Percentiles rank a stretch among this genome's conserved stretches.
phyloP scores from a whole-genome alignment of 2,329 filamentous ascomycete species.

The Xylariales sp. region DNA sequence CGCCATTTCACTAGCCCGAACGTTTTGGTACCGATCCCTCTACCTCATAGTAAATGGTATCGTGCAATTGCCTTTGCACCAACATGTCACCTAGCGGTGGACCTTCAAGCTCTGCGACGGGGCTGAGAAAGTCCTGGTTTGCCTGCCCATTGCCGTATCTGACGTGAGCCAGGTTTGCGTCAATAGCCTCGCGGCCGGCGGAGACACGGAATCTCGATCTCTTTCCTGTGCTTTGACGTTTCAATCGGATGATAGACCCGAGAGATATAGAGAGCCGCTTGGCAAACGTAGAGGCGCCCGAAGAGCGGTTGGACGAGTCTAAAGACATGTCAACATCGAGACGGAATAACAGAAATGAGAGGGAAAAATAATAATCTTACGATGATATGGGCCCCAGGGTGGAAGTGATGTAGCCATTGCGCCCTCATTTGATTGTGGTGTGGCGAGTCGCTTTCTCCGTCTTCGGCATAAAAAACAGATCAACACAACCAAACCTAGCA shows the following conservation, averaged over 20 bases:
- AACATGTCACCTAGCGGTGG: constrained; percentile 5
- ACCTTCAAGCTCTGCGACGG: constrained; percentile 31
- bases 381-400: constrained; percentile 39
- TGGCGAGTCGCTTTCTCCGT: constrained; percentile 10
- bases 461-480: constrained; percentile 31
- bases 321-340: constrained; percentile 5
- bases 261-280: constrained; percentile 26
- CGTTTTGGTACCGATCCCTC: constrained; percentile 24
- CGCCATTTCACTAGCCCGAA: not conserved
- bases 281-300: not conserved
- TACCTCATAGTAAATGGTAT: constrained; percentile 30
- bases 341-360: not conserved
- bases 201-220: constrained; percentile 6
- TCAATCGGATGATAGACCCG: constrained; percentile 28
- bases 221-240: constrained; percentile 9
- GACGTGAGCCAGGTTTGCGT: too few relatives aligned
- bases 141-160: not conserved
- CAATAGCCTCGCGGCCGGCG: not conserved
- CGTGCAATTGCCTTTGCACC: not conserved
- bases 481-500: constrained; percentile 27
- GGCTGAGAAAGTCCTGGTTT: constrained; percentile 1
- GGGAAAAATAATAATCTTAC: constrained; percentile 15
- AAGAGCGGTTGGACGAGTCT: constrained; percentile 31
- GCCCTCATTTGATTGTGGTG: not conserved
- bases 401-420: constrained; percentile 12